Evolutionary conservation across 768 basidiomycete species (phyloP), one percentile per base, ranked within the genome.

Genomic region (Cystoderma amianthinum): DNA sequence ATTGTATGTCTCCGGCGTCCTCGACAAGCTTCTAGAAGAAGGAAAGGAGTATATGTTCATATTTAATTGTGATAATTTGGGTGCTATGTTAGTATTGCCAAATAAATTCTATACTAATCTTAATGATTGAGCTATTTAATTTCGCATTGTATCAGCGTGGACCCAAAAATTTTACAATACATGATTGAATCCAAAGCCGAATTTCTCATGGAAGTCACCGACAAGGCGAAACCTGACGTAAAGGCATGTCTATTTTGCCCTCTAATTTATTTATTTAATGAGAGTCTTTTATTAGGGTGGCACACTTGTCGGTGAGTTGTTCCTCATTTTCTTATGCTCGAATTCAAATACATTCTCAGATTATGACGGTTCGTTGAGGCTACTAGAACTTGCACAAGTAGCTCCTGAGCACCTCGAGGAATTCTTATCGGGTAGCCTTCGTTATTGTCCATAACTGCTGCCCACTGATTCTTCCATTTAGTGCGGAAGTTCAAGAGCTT

Each of bases 11-110:
- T 82, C 80, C 13, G 87, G 89, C 44, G 71, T 86, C 36, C 69
- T 93, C 45, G 83, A 87, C 55, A 76, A 81, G 60, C 72, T 92
- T 25, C 63, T 92, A 43, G 67, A 77, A n/a, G 78, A 82, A 43
- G 90, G 90, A 55, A 91, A 90, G 62, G 82, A 88, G 64, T 91
- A 88, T 67, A 72, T 91, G 47, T 92, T 91, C 58, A 82, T 87
- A 39, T 89, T 87, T 54, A 88, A 90, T 68, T 85, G 85, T 41
- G 88, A 91, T 62, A 90, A 92, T 60, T 60, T 92, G 52, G 87
- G 89, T 55, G 88, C 87, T 46, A 73, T 75, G 77, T 80, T 53
- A 55, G 76, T 52, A 11, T 60, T 76, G 82, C 46, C 80, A 56
- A 85, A 41, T 35, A 19, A 1, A 28, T 19, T 10, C 6, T 32